These are phyloP conservation scores for Podila verticillata DNA, from an alignment of 192 early-diverging fungal genomes.

Conservation along the genomic window DNA sequence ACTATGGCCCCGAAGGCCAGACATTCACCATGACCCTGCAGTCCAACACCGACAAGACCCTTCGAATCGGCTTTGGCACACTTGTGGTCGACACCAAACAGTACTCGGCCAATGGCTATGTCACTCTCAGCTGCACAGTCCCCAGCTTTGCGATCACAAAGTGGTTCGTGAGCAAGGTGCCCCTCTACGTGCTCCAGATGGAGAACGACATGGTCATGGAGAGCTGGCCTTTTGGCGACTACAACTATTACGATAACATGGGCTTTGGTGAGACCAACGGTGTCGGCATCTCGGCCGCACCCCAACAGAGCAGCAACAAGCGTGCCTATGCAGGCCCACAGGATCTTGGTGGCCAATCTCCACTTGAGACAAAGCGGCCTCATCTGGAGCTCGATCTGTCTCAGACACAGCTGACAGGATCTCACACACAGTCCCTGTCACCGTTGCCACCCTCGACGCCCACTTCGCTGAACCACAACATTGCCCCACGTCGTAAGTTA, in stretches of 20 bases:
- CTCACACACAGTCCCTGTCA: background rate
- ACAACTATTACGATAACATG: constrained; percentile 50
- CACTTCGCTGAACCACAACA: background rate
- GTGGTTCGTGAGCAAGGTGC: constrained; percentile 51
- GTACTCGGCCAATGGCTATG: constrained; percentile 52
- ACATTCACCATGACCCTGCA: constrained; percentile 53
- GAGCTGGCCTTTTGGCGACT: constrained; percentile 59
- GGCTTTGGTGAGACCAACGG: background rate
- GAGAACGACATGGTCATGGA: constrained; percentile 52
- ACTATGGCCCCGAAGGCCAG: constrained; percentile 44
- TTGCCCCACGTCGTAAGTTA: constrained; percentile 30
- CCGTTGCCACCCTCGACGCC: constrained; percentile 14
- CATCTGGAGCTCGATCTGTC: constrained; percentile 23
- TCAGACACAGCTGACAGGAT: constrained; percentile 9
- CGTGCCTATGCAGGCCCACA: background rate
- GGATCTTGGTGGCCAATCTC: background rate
- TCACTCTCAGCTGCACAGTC: constrained; percentile 53
- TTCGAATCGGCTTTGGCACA: constrained; percentile 61
- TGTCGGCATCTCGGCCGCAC: background rate
- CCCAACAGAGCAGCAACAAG: constrained; percentile 3
- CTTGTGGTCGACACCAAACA: constrained; percentile 62
- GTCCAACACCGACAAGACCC: constrained; percentile 18
- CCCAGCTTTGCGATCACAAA: constrained; percentile 55
- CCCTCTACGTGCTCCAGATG: constrained; percentile 55
- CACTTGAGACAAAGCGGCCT: background rate